These are phyloP conservation scores for Cladophialophora psammophila DNA, from an alignment of 2,329 filamentous ascomycete genomes.

Conservation along the genomic window DNA sequence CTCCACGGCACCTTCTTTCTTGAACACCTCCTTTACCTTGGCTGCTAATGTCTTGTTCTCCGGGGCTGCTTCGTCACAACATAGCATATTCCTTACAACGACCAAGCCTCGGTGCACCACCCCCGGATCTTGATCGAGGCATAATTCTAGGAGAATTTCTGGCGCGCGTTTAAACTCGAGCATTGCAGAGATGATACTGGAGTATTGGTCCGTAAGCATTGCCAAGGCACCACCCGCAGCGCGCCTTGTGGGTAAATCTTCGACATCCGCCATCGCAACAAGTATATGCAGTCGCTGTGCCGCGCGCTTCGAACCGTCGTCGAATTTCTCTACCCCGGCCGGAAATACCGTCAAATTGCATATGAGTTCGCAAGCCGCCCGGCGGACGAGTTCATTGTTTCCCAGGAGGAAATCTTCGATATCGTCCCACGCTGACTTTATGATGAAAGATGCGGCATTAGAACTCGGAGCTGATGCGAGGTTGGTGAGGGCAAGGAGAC, in stretches of 20 bases:
- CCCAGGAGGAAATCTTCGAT: slow-evolving; percentile 86
- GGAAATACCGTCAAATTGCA: slow-evolving; percentile 75
- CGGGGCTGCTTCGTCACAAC: slow-evolving; percentile 47
- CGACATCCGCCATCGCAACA: slow-evolving; percentile 84
- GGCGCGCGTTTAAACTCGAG: slow-evolving; percentile 67
- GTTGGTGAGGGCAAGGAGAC: slow-evolving; percentile 90
- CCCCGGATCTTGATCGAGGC: slow-evolving; percentile 68
- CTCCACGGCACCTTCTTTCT: slow-evolving; percentile 69
- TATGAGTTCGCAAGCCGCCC: slow-evolving; percentile 84
- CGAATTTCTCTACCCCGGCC: slow-evolving; percentile 55
- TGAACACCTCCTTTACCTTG: slow-evolving; percentile 66
- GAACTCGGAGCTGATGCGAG: slow-evolving; percentile 71
- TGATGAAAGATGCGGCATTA: slow-evolving; percentile 70
- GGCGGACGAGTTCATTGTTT: slow-evolving; percentile 75
- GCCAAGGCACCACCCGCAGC: slow-evolving; percentile 90
- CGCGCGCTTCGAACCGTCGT: slow-evolving; percentile 67
- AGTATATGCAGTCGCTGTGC: slow-evolving; percentile 80
- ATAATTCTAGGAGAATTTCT: slow-evolving; percentile 79
- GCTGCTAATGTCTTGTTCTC: slow-evolving; percentile 69
- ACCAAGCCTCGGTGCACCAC: slow-evolving; percentile 73
- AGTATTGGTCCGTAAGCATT: slow-evolving; percentile 79
- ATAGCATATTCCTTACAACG: slow-evolving; percentile 74
- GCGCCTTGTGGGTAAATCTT: slow-evolving; percentile 78
- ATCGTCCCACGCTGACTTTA: slow-evolving; percentile 74
- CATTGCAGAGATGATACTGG: slow-evolving; percentile 71